Evolutionary conservation across 768 basidiomycete species (phyloP).

Genomic region (Mycena rebaudengoi): DNA sequence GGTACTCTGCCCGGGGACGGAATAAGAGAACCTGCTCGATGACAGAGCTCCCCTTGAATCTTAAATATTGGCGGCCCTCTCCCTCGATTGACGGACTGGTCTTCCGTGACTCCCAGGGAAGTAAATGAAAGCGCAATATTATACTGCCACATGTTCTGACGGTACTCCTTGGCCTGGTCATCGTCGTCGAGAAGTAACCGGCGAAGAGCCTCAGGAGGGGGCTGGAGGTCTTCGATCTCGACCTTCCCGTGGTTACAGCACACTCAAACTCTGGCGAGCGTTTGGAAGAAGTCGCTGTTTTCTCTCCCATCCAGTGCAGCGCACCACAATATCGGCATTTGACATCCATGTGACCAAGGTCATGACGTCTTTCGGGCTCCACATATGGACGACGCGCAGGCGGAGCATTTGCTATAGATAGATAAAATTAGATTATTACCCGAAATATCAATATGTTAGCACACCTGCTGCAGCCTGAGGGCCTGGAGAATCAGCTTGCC

Average conservation of each 20-base stretch:
- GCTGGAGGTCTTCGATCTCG: neutral
- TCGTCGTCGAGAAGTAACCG: constrained; percentile 18
- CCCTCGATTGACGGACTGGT: no score
- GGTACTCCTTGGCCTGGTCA: constrained; percentile 31
- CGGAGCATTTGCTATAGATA: no score
- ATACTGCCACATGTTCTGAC: constrained; percentile 45
- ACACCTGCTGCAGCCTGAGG: no score
- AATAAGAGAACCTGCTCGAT: constrained; percentile 38
- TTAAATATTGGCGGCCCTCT: no score
- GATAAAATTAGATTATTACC: no score
- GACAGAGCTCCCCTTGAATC: constrained; percentile 42
- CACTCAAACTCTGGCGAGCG: constrained; percentile 36
- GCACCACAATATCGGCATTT: constrained; percentile 43
- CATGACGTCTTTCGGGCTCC: neutral
- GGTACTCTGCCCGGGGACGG: constrained; percentile 32
- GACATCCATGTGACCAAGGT: constrained; percentile 47
- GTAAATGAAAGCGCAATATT: constrained; percentile 51
- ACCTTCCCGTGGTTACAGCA: constrained; percentile 50
- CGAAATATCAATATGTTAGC: no score
- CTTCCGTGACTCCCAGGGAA: constrained; percentile 43
- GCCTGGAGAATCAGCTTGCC: no score
- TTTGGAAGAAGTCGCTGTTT: constrained; percentile 17
- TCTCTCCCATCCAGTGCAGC: constrained; percentile 46
- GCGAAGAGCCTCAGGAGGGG: neutral
- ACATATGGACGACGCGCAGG: neutral